phyloP scores from a whole-genome alignment of 768 basidiomycete species.

The Russula brevipes region DNA sequence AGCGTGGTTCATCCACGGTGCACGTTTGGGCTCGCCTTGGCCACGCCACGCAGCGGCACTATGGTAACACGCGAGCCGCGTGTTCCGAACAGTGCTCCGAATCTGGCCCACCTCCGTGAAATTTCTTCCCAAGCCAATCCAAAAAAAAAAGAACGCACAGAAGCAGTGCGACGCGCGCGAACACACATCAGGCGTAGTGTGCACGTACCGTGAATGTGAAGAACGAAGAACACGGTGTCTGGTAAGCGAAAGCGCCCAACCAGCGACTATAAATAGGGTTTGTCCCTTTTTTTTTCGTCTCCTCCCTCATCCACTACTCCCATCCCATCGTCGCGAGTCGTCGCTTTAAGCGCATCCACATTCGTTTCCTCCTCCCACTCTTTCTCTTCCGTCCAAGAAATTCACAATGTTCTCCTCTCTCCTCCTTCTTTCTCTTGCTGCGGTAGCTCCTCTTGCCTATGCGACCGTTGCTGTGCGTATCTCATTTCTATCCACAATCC shows the following conservation, averaged over 20 bases:
- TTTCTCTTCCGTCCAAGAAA: background rate
- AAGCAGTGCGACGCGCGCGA: too few relatives aligned
- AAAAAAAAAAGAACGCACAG: too few relatives aligned
- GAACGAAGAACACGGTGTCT: background rate
- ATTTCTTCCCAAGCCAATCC: too few relatives aligned
- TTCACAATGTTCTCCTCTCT: slow-evolving; percentile 22
- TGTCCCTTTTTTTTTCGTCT: background rate
- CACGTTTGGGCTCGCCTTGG: too few relatives aligned
- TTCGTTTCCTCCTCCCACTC: slow-evolving; percentile 22
- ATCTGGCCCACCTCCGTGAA: too few relatives aligned
- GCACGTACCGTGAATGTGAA: too few relatives aligned
- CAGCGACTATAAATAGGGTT: background rate
- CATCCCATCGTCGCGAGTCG: background rate
- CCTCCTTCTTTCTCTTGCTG: slow-evolving; percentile 14
- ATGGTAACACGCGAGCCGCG: slow-evolving; percentile 1
- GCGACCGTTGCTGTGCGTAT: slow-evolving; percentile 21
- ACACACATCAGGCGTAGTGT: too few relatives aligned
- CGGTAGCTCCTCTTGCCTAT: slow-evolving; percentile 12
- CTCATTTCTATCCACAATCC: background rate
- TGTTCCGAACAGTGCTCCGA: too few relatives aligned
- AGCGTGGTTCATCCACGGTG: background rate
- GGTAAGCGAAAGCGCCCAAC: background rate
- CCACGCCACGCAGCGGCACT: background rate
- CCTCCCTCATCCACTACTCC: background rate
- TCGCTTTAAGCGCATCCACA: slow-evolving; percentile 12